Conservation (phyloP, 2,329 filamentous ascomycete genomes). For the Colletotrichum simmondsii region DNA sequence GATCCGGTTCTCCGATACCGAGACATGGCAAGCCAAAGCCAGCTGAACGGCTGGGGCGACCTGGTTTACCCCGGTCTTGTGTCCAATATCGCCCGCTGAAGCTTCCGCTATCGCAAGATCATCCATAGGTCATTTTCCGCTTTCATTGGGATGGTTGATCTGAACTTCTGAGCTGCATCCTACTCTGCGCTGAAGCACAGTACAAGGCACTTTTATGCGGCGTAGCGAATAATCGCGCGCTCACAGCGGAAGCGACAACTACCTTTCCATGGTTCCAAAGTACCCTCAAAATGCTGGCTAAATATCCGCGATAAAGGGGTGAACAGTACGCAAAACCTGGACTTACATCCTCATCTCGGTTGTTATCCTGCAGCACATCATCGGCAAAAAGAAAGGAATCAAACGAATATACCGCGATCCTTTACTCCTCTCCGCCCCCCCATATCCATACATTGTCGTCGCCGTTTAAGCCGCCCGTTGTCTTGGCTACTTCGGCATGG, state of each 20-base stretch:
- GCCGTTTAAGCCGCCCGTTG: neutral
- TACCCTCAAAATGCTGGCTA: neutral
- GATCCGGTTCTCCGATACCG: slow-evolving; percentile 24
- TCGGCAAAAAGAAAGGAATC: neutral
- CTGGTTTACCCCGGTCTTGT: slow-evolving; percentile 9
- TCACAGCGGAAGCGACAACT: neutral
- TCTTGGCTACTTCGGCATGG: slow-evolving; percentile 27
- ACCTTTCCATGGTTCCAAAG: neutral
- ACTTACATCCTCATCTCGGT: slow-evolving; percentile 15
- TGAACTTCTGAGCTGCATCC: neutral
- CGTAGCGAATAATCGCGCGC: neutral
- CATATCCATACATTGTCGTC: neutral
- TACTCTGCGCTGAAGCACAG: neutral
- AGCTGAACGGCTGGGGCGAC: neutral
- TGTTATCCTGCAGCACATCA: neutral
- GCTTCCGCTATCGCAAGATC: neutral
- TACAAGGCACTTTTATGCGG: neutral
- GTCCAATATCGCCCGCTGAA: neutral
- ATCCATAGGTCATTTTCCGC: neutral
- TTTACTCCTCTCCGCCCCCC: neutral
- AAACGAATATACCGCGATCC: neutral
- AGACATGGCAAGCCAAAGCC: slow-evolving; percentile 1
- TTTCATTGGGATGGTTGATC: neutral
- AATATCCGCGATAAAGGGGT: neutral
- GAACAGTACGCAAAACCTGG: neutral